phyloP scores from a whole-genome alignment of 164 flowering plant genomes.

The Santalum album region DNA sequence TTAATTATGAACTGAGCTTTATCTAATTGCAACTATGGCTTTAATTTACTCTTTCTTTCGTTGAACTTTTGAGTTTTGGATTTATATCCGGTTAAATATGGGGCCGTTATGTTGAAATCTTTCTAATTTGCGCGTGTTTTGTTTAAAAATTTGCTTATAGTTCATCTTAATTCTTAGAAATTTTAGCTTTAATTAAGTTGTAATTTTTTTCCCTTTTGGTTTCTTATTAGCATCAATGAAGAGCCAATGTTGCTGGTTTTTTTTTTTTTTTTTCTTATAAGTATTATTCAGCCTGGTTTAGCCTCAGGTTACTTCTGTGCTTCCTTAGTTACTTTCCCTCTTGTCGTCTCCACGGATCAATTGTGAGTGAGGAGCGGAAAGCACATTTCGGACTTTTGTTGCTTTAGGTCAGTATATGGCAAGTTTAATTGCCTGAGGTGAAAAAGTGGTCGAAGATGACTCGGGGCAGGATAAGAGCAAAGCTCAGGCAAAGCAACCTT shows the following conservation, averaged over 20 bases:
- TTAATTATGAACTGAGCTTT: not conserved
- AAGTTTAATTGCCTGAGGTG: not conserved
- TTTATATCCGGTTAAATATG: not conserved
- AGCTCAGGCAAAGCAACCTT: slow-evolving; percentile 44
- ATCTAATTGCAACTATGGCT: not conserved
- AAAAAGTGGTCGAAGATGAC: slow-evolving; percentile 29
- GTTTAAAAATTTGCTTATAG: too few species aligned
- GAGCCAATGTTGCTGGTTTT: too few species aligned
- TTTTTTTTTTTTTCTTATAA: too few species aligned
- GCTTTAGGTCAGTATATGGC: not conserved
- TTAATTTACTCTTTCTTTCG: not conserved
- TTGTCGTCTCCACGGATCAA: not conserved
- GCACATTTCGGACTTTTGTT: not conserved
- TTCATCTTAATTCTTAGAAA: too few species aligned
- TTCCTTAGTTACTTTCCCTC: not conserved
- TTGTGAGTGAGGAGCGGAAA: not conserved
- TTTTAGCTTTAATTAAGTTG: too few species aligned
- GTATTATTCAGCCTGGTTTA: not conserved
- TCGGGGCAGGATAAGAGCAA: slow-evolving; percentile 50
- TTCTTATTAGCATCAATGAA: too few species aligned
- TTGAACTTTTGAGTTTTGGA: not conserved
- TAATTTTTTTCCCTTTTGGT: too few species aligned
- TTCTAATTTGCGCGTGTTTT: too few species aligned
- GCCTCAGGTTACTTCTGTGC: not conserved
- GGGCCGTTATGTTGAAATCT: not conserved